Evolutionary conservation across 495 filamentous ascomycete genomes (phyloP).

Genomic region (Daldinia decipiens): DNA sequence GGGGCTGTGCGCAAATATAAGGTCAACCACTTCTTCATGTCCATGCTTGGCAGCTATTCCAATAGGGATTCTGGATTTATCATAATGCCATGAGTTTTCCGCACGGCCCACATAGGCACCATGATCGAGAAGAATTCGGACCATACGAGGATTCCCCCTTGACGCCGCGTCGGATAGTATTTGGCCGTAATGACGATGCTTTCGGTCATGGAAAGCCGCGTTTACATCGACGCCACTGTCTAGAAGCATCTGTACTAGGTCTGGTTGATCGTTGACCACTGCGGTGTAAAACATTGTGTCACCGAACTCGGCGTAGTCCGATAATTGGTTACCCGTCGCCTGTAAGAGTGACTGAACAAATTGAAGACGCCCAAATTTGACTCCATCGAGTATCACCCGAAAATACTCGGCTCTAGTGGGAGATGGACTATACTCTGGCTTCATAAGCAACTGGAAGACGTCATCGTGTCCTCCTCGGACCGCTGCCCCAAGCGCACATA

Average conservation of each 20-base stretch:
- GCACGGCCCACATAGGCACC: neutral
- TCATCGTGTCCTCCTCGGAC: constrained; percentile 13
- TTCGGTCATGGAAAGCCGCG: too few relatives aligned
- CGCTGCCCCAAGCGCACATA: neutral
- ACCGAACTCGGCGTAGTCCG: neutral
- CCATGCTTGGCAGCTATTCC: neutral
- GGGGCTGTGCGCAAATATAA: neutral
- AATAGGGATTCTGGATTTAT: neutral
- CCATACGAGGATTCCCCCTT: neutral
- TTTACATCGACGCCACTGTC: constrained; percentile 3
- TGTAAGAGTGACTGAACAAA: neutral
- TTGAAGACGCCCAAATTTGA: neutral
- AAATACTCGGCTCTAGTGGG: neutral
- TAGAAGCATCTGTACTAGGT: neutral
- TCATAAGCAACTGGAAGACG: constrained; percentile 4
- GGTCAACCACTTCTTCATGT: constrained; percentile 7
- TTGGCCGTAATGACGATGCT: fast-evolving
- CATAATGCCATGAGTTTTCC: too few relatives aligned
- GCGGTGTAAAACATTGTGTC: neutral
- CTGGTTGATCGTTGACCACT: neutral
- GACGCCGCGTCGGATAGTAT: neutral
- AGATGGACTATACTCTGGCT: neutral
- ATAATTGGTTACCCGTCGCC: neutral
- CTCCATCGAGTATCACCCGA: neutral
- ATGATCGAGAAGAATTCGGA: constrained; percentile 4